Percentiles rank a stretch among this genome's conserved stretches.
Evolutionary conservation across 1,139 yeast species (phyloP).

Genomic region (Suhomyces coccinellae): DNA sequence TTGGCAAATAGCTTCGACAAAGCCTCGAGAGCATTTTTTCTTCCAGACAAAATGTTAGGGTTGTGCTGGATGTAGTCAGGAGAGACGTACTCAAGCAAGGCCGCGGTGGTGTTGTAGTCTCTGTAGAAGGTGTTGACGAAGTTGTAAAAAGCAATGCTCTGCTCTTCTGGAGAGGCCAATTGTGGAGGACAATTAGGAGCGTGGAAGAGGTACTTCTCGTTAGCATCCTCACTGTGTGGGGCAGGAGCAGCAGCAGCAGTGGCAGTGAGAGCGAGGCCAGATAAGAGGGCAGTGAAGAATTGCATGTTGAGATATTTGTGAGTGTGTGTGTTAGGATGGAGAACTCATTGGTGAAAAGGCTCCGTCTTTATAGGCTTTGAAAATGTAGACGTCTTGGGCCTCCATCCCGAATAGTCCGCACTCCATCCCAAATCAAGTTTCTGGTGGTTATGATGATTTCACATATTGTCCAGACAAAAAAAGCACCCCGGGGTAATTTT

Average conservation of each 20-base stretch:
- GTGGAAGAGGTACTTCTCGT: not conserved
- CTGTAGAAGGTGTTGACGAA: constrained; percentile 4
- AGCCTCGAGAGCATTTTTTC: not conserved
- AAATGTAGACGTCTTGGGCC: not conserved
- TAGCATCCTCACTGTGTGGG: not conserved
- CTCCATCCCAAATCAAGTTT: not conserved
- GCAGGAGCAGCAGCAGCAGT: not conserved
- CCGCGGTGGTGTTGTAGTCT: constrained; percentile 1
- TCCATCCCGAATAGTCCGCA: not conserved
- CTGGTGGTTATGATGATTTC: not conserved
- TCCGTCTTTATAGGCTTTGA: not conserved
- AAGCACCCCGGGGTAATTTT: not conserved
- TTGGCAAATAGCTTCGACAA: not conserved
- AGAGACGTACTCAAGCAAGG: not conserved
- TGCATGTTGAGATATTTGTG: not conserved
- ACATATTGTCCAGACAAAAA: not conserved
- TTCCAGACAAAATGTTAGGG: not conserved
- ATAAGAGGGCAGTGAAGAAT: not conserved
- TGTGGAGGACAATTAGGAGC: constrained; percentile 4
- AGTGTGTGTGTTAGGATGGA: not conserved
- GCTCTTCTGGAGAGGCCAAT: constrained; percentile 1
- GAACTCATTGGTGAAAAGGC: not conserved
- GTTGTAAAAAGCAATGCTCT: constrained; percentile 1
- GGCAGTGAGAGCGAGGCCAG: not conserved
- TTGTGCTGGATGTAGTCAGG: constrained; percentile 6